Evolutionary conservation across 108 stramenopile genomes (phyloP), one percentile per base, ranked within the genome.

Genomic region (Skeletonema menzelii): DNA sequence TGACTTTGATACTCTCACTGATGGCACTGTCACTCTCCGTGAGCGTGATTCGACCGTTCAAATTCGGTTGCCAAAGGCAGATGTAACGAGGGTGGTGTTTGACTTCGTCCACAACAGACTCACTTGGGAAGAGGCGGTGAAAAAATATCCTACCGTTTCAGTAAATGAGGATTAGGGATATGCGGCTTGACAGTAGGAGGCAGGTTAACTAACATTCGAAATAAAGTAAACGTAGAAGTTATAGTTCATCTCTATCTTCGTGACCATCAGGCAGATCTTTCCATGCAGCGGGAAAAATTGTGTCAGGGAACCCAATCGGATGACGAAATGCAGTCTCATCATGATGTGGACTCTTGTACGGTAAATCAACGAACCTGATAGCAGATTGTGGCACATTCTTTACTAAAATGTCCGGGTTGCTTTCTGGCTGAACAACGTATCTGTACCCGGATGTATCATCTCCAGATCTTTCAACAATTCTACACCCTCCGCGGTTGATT

Each of bases 31-130:
- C 3, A 99, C 99, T 26, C 84, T 99, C 37, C 91, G 99, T 37
- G 99, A 99, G 74, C 90, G 99, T 49, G 98, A 99, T 84, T 95
- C 94, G 42, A 96, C 85, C 82, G 72, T 85, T 20, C 99, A 99
- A 85, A 91, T 97, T 66, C 88, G 95, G 55, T 68, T 95, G 11
- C 88, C 91, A 8, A 94, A 94, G 75, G 65, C 67, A 20, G 93
- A 95, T 28, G 88, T 95, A 26, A 85, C 88, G 0, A 60, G 58
- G 22, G 73, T 93, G 8, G 73, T 98, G 38, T 89, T 90, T 76
- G 86, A 70, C 49, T 84, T 94, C 70, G 90, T 93, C 28, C 91
- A 92, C 80, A 76, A 76, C 44, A 83, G 84, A 67, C 83, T 85
- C 56, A 77, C 87, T 26, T 96, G 91, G 91, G 90, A 91, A 26